Evolutionary conservation across 164 flowering plant genomes (phyloP), one percentile per base, ranked within the genome.

Genomic region (Taxillus chinensis): DNA sequence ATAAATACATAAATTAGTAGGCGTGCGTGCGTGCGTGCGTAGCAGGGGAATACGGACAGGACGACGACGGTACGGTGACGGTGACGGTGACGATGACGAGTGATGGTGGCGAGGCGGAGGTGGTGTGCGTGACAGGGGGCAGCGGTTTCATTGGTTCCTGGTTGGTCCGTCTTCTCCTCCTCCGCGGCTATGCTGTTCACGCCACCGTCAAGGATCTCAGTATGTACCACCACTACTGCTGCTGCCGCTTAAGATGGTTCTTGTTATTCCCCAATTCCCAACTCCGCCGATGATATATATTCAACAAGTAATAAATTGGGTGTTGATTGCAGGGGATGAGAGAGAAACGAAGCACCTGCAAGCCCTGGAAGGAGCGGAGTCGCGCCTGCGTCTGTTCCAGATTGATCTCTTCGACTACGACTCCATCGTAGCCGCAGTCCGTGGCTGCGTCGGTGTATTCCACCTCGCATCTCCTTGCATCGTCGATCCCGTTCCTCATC

Each of bases 381-480:
- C 82, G 4, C 83, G 82, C 38, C 91, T 90, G 50, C 85, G 75
- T 61, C 90, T 93, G 51, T 90, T 80, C 79, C 82, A 86, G 68
- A 84, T 89, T 13, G 91, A 89, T 71, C 89, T 93, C 53, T 86
- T 90, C 27, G 67, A 86, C 45, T 93, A 85, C 62, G 82, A 82
- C 16, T 80, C 96, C 57, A 70, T 93, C 48, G 53, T 64, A 53
- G 75, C 92, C 43, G 91, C 99, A 7, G 67, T 90, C 46, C 51
- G 63, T 11, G 92, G 90, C 60, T 68, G 83, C 55, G 54, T 70
- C 16, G 99, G 97, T 50, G 86, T 93, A 56, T 86, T 93, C 81
- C 97, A 93, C 78, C 63, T 89, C 3, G 99, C 99, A 16, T 90
- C 97, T 37, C 99, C 99, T 10, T 78, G 83, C 77, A 83, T 67